Base-by-base conservation (phyloP, 257 asterid genomes). In the Petunia axillaris region DNA sequence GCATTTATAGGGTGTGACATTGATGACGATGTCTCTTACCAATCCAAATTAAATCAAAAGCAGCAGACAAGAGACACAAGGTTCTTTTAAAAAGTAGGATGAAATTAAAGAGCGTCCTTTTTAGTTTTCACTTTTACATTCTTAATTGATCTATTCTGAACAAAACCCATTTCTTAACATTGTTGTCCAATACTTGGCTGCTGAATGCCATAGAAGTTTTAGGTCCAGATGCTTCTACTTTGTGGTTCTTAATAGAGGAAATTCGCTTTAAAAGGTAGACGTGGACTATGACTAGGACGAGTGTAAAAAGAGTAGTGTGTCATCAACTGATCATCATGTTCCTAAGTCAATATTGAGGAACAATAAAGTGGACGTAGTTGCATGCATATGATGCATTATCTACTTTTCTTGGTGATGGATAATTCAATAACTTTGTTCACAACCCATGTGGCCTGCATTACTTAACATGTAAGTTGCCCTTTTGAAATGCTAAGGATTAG, bases 391-490 rank as follows among this genome's bases (percentile, higher is more conserved):
- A 58, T 58, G 48, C 44, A 67, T 66, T n/a, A 58, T 67, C 44
- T 65, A 5, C 39, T 9, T 15, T 66, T 57, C 4, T 13, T 2
- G 43, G 7, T 13, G 66, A 8, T 80, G 55, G 55, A 55, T 54
- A 40, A 41, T 39, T 59, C 62, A 55, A 70, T 68, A 13, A 8
- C 65, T 35, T 83, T 58, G 13, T 53, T 48, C 13, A 62, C 82
- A 55, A 48, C 64, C 52, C 87, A 89, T 84, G 93, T 86, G 93
- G 85, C 75, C 41, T 85, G 88, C 87, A 62, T 89, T 90, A 50
- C 93, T 89, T 89, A 85, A 84, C 85, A 37, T 85, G 79, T 82
- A 91, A 90, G 94, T 82, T 82, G 75, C 35, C 40, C 40, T 35
- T 57, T 0, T 4, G 15, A 80, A 44, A 16, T 8, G 11, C 2